Base-by-base conservation (phyloP, 768 basidiomycete species). In the Holtermannia corniformis region DNA sequence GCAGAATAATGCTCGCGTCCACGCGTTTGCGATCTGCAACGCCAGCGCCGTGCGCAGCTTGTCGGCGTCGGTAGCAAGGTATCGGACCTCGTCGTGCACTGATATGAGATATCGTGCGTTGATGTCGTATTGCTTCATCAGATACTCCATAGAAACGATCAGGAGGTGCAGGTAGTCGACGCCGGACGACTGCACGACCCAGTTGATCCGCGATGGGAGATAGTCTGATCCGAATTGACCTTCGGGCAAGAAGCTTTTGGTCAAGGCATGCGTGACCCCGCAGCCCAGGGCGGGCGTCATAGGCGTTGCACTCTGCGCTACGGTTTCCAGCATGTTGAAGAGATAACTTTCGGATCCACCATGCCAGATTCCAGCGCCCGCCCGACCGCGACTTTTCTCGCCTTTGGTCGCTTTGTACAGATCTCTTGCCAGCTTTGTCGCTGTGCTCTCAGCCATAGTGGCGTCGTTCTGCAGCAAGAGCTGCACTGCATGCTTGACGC, bases 121-220 rank as follows among this genome's bases (percentile, higher is more conserved):
- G 64, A 97, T 95, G 59, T 79, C 74, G 74, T 92, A 97, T 50
- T 81, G 83, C 43, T 73, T 71, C 51, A 84, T 82, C 32, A 99
- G 80, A 68, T 93, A 78, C 55, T 90, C 82, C 92, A 96, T 97
- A 4, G 89, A 81, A 44, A 92, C 88, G 64, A 99, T 89, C 54
- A 97, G 80, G 37, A 99, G 82, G 65, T 99, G 95, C 7, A 97
- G 83, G 67, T 99, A 97, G 72, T 97, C 95, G 41, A 97, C 93
- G 3, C 93, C 95, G 0, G 91, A 95, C 3, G 92, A 96, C 65
- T 97, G 95, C 4, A 97, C 95, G 46, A 92, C 95, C 95, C 95
- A 97, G 67, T 99, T 99, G 75, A 97, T 92, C 41, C 95, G 82
- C 4, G 90, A 95, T 0, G 95, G 85, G 79, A 97, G 84, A 71